These are phyloP conservation scores for Colletotrichum horii DNA, from an alignment of 2,329 filamentous ascomycete species.

Conservation along the genomic window DNA sequence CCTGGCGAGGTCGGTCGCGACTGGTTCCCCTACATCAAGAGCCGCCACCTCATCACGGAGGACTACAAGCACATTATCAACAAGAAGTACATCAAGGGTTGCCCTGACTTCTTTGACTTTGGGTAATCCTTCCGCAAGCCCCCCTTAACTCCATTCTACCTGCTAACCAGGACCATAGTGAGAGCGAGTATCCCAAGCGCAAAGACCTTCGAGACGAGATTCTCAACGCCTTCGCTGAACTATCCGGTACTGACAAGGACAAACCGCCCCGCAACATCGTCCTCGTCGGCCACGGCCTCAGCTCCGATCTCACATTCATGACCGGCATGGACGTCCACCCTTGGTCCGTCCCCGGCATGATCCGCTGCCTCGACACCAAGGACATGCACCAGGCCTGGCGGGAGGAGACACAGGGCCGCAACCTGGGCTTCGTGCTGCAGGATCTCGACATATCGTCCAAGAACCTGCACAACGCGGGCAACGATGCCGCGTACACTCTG, in stretches of 20 bases:
- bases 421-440: slow-evolving; percentile 65
- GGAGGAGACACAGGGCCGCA: slow-evolving; percentile 55
- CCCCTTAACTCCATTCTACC: background rate
- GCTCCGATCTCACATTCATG: slow-evolving; percentile 61
- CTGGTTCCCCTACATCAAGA: slow-evolving; percentile 72
- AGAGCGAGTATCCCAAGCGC: slow-evolving; percentile 44
- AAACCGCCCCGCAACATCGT: slow-evolving; percentile 57
- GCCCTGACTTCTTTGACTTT: slow-evolving; percentile 77
- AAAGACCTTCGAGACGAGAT: slow-evolving; percentile 39
- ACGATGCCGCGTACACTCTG: slow-evolving; percentile 22
- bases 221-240: slow-evolving; percentile 38
- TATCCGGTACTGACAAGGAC: background rate
- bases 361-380: slow-evolving; percentile 76
- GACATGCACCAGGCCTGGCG: slow-evolving; percentile 70
- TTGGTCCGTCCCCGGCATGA: slow-evolving; percentile 53
- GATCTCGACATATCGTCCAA: slow-evolving; percentile 8
- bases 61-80: slow-evolving; percentile 75
- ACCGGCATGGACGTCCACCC: slow-evolving; percentile 64
- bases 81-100: slow-evolving; percentile 70
- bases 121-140: slow-evolving; percentile 49
- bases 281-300: slow-evolving; percentile 76
- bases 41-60: slow-evolving; percentile 76
- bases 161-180: slow-evolving; percentile 29
- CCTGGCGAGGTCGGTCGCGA: slow-evolving; percentile 67
- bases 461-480: slow-evolving; percentile 24